These are phyloP conservation scores for Nemania diffusa DNA, from an alignment of 2,329 filamentous ascomycete species.

Conservation along the genomic window DNA sequence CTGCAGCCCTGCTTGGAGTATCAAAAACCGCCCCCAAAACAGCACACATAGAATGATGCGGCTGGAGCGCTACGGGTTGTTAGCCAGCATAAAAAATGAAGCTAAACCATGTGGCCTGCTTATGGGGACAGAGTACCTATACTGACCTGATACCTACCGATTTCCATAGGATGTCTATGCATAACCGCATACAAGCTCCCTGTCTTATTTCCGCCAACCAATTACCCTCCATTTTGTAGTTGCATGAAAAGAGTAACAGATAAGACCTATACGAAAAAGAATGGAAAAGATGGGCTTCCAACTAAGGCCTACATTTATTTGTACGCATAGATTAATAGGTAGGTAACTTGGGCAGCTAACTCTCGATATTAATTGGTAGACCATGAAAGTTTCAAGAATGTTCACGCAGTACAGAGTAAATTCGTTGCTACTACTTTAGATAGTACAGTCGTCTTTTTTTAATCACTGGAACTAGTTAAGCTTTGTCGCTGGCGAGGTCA, in stretches of 20 bases:
- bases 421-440: no score
- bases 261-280: neutral
- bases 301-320: no score
- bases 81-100: neutral
- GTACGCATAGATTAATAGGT: no score
- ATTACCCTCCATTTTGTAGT: neutral
- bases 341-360: no score
- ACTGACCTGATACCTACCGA: neutral
- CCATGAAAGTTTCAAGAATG: no score
- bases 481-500: neutral
- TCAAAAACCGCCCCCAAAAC: neutral
- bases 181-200: neutral
- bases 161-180: neutral
- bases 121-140: no score
- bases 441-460: neutral
- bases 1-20: neutral
- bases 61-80: slow-evolving; percentile 14
- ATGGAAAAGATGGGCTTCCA: no score
- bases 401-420: no score
- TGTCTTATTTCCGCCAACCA: neutral
- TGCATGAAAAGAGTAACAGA: neutral
- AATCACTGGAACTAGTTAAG: slow-evolving; percentile 11
- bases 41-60: slow-evolving; percentile 13
- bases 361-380: no score
- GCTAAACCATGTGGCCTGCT: neutral